These are phyloP conservation scores for Nicotiana tomentosiformis DNA, from an alignment of 257 asterid species.

Conservation along the genomic window DNA sequence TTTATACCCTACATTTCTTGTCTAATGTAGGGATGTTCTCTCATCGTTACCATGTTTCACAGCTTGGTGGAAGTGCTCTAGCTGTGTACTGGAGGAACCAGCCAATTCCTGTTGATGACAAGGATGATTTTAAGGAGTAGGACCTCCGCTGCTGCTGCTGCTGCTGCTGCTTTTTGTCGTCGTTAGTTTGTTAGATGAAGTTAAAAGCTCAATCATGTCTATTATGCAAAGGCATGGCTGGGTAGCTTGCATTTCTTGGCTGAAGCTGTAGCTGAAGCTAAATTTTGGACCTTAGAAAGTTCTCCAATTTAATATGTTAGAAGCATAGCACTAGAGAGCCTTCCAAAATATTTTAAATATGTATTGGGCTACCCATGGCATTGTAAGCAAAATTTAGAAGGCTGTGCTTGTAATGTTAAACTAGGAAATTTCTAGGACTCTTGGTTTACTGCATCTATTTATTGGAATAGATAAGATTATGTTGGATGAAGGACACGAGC, in stretches of 20 bases:
- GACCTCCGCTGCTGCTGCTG: neutral
- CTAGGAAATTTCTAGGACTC: too few relatives aligned
- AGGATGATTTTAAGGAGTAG: constrained; percentile 96
- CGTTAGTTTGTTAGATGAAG: neutral
- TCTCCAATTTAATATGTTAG: neutral
- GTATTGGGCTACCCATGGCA: neutral
- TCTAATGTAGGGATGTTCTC: constrained; percentile 2
- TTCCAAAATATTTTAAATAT: neutral
- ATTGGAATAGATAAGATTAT: too few relatives aligned
- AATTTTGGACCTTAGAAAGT: constrained; percentile 8
- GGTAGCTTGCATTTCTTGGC: neutral
- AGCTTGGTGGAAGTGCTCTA: constrained; percentile 96
- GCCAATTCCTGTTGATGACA: constrained; percentile 78
- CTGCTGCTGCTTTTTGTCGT: neutral
- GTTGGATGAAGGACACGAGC: too few relatives aligned
- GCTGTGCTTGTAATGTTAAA: neutral
- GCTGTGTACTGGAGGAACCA: constrained; percentile 94
- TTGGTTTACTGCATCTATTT: too few relatives aligned
- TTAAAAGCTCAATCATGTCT: neutral
- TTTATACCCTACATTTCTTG: neutral
- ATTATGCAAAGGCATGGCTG: neutral
- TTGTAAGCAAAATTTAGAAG: neutral
- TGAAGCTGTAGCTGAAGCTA: neutral
- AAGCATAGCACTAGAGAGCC: neutral
- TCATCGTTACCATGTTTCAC: constrained; percentile 4